Evolutionary conservation across 805 yeast species (phyloP), one percentile per base, ranked within the genome.

Genomic region (Diddensiella santjacobensis): DNA sequence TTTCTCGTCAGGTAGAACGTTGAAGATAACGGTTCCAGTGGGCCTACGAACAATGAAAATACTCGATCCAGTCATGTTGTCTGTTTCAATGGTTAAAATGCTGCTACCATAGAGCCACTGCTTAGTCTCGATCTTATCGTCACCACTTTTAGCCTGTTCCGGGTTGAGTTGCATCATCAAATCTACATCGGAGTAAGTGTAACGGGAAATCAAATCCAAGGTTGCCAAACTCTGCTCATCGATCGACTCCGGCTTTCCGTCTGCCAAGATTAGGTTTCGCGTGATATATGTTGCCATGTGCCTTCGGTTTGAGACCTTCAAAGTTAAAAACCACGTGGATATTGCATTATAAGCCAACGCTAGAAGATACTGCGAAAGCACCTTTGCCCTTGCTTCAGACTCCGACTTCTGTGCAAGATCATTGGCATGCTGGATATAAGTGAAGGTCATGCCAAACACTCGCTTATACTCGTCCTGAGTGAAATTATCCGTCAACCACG

Each of bases 391-490:
- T 74, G 0, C 47, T 70, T 75, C 33, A 3, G 68, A 68, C 36
- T 80, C 86, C n/a, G 50, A 29, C 23, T 47, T 33, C 37, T 23
- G 40, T 17, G 44, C 45, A 37, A 38, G 54, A 55, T 84, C 89
- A 44, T 75, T 71, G 1, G 87, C 79, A 59, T 81, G 82, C 59
- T 85, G 87, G 47, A 87, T 83, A 57, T 81, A 83, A 57, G 83
- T 82, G 69, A 88, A 85, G 1, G 89, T 83, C 61, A 88, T 84
- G 1, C 86, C 96, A 69, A 88, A 86, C 2, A 87, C 87, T 41
- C 89, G 72, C 58, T 81, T 83, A 62, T 75, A 84, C 57, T 88
- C 96, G 43, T 85, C 93, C 17, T 75, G 73, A 2, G 86, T 84
- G 60, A 87, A 83, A 57, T 83, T 83, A 1, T 87, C 74, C 1